Conservation (phyloP, 768 basidiomycete genomes). For the Pseudohyphozyma bogoriensis region DNA sequence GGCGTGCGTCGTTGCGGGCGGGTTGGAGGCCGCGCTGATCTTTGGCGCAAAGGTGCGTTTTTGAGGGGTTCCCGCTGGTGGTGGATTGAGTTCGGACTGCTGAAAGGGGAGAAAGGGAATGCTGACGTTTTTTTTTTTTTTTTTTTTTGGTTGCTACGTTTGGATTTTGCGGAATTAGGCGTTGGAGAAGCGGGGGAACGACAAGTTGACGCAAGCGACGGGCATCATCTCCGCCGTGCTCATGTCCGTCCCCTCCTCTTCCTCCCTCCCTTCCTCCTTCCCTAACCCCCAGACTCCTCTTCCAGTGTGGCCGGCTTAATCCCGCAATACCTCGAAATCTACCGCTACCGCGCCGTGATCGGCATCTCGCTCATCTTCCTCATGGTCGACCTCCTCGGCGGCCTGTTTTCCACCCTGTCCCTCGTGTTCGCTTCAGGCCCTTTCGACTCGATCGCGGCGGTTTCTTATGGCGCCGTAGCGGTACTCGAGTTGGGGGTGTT, state of each 20-base stretch:
- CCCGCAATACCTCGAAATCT: conserved; percentile 70
- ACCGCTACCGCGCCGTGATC: conserved; percentile 49
- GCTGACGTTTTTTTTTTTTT: neutral
- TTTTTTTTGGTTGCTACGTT: neutral
- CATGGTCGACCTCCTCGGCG: conserved; percentile 44
- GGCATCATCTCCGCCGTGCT: conserved; percentile 55
- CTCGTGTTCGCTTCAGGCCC: conserved; percentile 37
- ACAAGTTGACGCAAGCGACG: conserved; percentile 46
- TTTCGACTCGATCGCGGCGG: conserved; percentile 55
- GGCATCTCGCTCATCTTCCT: conserved; percentile 66
- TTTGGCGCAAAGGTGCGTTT: conserved; percentile 49
- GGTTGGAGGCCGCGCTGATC: conserved; percentile 53
- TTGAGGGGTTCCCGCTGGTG: neutral
- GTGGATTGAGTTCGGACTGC: neutral
- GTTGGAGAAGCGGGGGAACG: neutral
- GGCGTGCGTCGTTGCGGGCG: conserved; percentile 46
- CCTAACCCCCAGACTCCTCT: conserved; percentile 6
- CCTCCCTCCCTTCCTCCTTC: neutral
- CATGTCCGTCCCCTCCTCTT: conserved; percentile 43
- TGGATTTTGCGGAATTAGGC: neutral
- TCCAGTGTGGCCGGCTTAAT: conserved; percentile 36
- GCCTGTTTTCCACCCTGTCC: conserved; percentile 58
- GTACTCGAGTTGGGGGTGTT: conserved; percentile 55
- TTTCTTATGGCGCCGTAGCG: conserved; percentile 55
- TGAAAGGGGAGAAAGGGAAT: no score